A percentile compares a stretch with the other conserved stretches of the same genome.
phyloP scores from a whole-genome alignment of 2,329 filamentous ascomycete genomes.

The Epichloe brachyelytri region DNA sequence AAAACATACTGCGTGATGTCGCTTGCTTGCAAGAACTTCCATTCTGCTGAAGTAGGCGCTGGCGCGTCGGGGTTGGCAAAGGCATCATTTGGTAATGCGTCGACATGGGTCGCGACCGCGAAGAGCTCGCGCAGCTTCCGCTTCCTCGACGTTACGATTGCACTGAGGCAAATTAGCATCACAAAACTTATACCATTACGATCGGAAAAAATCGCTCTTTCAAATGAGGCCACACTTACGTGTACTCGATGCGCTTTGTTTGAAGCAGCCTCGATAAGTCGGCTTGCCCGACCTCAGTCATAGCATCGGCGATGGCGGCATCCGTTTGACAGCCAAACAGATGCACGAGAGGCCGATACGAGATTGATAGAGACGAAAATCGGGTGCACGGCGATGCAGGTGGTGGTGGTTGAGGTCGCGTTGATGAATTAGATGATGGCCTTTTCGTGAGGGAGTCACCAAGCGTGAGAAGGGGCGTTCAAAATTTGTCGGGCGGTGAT shows the following conservation, averaged over 20 bases:
- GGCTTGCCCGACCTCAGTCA: constrained; percentile 57
- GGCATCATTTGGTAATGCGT: constrained; percentile 46
- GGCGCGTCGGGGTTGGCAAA: constrained; percentile 45
- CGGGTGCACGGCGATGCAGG: constrained; percentile 19
- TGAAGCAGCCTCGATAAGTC: constrained; percentile 54
- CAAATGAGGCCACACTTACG: constrained; percentile 33
- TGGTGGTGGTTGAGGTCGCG: constrained; percentile 13
- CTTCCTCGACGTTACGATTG: constrained; percentile 74
- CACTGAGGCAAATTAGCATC: constrained; percentile 38
- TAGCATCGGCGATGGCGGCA: constrained; percentile 56
- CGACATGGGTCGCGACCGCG: constrained; percentile 59
- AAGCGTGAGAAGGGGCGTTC: constrained; percentile 14
- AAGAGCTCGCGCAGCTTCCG: constrained; percentile 83
- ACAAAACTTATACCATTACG: constrained; percentile 29
- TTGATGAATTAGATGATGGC: constrained; percentile 19
- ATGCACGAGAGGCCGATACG: constrained; percentile 24
- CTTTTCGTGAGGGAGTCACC: constrained; percentile 16
- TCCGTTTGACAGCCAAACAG: constrained; percentile 54
- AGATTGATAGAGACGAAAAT: constrained; percentile 17
- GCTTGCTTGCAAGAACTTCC: constrained; percentile 41
- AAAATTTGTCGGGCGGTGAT: constrained; percentile 20
- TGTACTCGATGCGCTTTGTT: constrained; percentile 50
- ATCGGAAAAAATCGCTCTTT: constrained; percentile 39
- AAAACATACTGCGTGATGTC: constrained; percentile 47
- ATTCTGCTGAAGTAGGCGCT: constrained; percentile 37